Conservation (phyloP, 1,284 basidiomycete genomes). For the Wallemia hederae region DNA sequence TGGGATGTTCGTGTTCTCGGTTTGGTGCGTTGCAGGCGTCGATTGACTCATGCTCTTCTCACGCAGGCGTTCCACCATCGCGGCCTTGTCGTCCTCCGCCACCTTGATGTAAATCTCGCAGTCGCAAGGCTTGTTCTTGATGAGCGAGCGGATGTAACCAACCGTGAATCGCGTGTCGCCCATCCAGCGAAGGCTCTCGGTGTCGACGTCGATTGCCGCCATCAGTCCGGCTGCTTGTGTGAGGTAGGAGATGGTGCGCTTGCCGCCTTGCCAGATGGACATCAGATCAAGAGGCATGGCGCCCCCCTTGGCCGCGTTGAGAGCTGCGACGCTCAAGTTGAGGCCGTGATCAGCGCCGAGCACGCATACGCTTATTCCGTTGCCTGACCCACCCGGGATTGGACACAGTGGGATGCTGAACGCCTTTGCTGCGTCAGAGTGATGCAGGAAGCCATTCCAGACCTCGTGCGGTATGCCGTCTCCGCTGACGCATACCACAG, state of each 20-base stretch:
- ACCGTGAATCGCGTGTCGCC: constrained; percentile 26
- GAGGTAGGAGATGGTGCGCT: constrained; percentile 53
- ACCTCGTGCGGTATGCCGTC: constrained; percentile 44
- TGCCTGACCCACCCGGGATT: constrained; percentile 30
- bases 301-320: constrained; percentile 66
- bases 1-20: constrained; percentile 15
- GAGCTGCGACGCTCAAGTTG: constrained; percentile 38
- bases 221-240: constrained; percentile 64
- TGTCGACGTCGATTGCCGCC: constrained; percentile 72
- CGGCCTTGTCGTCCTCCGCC: constrained; percentile 37
- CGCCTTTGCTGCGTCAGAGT: constrained; percentile 35
- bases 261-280: constrained; percentile 38
- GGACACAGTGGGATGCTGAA: constrained; percentile 50
- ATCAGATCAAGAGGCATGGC: constrained; percentile 53
- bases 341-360: constrained; percentile 28
- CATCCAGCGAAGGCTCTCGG: constrained; percentile 69
- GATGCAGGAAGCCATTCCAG: constrained; percentile 62
- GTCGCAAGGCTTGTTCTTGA: constrained; percentile 31
- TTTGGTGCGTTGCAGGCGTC: constrained; percentile 7
- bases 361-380: constrained; percentile 17
- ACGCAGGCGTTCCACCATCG: constrained; percentile 27
- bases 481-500: constrained; percentile 54
- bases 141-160: constrained; percentile 19
- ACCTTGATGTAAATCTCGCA: constrained; percentile 41
- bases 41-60: constrained; percentile 8